Conservation (phyloP, 257 asterid species). For the Nicotiana otophora region DNA sequence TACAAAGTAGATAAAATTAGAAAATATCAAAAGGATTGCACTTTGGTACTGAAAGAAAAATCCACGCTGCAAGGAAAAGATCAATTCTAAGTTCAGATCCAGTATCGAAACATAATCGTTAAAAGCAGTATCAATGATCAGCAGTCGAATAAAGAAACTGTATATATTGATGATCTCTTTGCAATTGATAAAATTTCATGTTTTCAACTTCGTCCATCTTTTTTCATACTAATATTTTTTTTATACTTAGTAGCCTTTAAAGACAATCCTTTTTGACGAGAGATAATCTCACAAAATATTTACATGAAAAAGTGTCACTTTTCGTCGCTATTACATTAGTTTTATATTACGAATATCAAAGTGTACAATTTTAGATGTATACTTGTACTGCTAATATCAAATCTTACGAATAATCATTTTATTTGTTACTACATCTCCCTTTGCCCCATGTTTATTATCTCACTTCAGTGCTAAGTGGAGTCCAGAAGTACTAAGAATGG, state of each 20-base stretch:
- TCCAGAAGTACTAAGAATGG: neutral
- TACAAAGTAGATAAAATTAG: neutral
- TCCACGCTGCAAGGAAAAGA: neutral
- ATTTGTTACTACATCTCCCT: neutral
- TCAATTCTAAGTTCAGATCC: neutral
- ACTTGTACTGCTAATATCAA: no score
- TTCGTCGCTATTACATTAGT: no score
- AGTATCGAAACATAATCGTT: neutral
- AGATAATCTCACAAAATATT: neutral
- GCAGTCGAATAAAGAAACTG: neutral
- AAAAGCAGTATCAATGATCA: neutral
- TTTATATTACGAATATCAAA: no score
- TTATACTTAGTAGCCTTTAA: neutral
- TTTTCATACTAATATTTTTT: neutral
- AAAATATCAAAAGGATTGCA: neutral
- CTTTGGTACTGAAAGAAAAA: neutral
- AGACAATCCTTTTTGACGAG: neutral
- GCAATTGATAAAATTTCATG: neutral
- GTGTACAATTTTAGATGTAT: no score
- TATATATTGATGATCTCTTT: neutral
- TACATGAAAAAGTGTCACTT: no score
- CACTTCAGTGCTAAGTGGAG: neutral
- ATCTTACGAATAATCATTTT: neutral
- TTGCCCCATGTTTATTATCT: neutral
- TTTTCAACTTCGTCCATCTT: neutral